Evolutionary conservation across 2,329 filamentous ascomycete genomes (phyloP).

Genomic region (Waltergamsia citrina): DNA sequence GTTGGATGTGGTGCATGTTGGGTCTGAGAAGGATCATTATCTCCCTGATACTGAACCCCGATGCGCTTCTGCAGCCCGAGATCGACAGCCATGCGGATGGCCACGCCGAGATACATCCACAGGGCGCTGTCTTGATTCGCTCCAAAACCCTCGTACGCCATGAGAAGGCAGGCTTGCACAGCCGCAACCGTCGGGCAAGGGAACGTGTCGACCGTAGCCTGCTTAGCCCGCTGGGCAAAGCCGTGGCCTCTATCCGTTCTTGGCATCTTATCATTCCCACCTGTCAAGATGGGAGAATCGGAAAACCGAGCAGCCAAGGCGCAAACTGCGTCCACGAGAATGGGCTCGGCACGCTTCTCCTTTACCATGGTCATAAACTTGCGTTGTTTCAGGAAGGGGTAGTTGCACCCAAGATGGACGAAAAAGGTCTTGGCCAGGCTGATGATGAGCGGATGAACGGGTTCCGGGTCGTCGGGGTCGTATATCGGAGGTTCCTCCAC

Average conservation of each 20-base stretch:
- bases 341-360: slow-evolving; percentile 74
- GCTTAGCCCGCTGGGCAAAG: slow-evolving; percentile 75
- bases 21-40: slow-evolving; percentile 35
- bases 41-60: slow-evolving; percentile 55
- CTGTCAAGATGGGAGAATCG: slow-evolving; percentile 39
- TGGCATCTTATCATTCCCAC: slow-evolving; percentile 35
- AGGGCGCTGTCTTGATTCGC: slow-evolving; percentile 80
- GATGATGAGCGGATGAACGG: slow-evolving; percentile 66
- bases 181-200: slow-evolving; percentile 74
- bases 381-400: slow-evolving; percentile 67
- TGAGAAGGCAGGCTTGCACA: slow-evolving; percentile 72
- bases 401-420: slow-evolving; percentile 72
- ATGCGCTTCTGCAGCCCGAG: slow-evolving; percentile 75
- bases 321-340: slow-evolving; percentile 80
- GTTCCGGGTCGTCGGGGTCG: slow-evolving; percentile 59
- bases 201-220: slow-evolving; percentile 74
- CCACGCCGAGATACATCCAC: slow-evolving; percentile 88
- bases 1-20: slow-evolving; percentile 22
- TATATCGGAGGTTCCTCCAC: slow-evolving; percentile 60
- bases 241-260: slow-evolving; percentile 64
- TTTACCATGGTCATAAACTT: slow-evolving; percentile 67
- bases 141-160: slow-evolving; percentile 85
- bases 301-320: slow-evolving; percentile 76
- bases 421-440: slow-evolving; percentile 77
- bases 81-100: slow-evolving; percentile 75